Evolutionary conservation across 139 green algal genomes (phyloP), one percentile per base, ranked within the genome.

Genomic region (Chlamydomonas sp.): DNA sequence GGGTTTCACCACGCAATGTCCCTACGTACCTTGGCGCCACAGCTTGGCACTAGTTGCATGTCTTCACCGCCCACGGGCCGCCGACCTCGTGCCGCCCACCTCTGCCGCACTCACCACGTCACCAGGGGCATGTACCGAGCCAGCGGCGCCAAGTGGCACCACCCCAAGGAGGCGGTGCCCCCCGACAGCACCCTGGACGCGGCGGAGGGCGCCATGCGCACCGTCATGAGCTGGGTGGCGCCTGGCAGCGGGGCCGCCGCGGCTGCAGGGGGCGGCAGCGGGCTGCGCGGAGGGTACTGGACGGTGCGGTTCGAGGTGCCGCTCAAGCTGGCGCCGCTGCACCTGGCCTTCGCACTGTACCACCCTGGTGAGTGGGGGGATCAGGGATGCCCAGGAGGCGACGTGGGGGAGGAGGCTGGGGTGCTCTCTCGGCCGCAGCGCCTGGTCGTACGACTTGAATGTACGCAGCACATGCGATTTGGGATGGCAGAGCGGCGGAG

Each of bases 51-150:
- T 49, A 49, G 31, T 49, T 49, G 31, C 31, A 49, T 49, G 31
- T 49, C 31, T 49, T 71, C 66, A 71, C 66, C 66, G 66, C 12
- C 9, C 66, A 71, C 66, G 66, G 66, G 10, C 12, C 66, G 12
- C 66, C 66, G 66, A 18, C 9, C 66, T 18, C 66, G 66, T 49
- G 31, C 31, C 31, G 31, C 66, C 9, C 12, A 71, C 66, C 12
- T 10, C 66, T 71, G 66, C 66, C 12, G 10, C 10, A 10, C 12
- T 10, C 10, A 7, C 12, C 68, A 8, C 16, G 14, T 69, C 31
- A 20, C 4, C 90, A 93, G 91, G 91, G 91, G 91, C 78, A 85
- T 93, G 83, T 93, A 89, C 83, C 89, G 91, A 63, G 87, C 77
- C 49, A 88, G 76, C 62, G 75, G 18, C 59, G 79, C 74, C 58